Conservation (phyloP, 1,284 basidiomycete genomes). For the Melampsora larici-populina region DNA sequence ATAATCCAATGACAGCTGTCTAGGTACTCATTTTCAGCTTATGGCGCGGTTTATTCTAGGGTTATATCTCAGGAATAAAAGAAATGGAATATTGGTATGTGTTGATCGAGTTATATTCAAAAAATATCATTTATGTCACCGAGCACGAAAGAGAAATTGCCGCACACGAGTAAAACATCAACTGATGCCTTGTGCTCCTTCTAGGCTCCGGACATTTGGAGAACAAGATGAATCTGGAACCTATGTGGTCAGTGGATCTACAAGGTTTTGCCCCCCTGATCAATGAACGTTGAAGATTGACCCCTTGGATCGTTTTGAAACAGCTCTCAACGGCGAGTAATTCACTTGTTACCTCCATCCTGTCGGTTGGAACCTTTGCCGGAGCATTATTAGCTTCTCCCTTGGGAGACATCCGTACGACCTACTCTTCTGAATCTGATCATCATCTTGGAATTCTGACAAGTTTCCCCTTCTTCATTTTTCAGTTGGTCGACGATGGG, state of each 20-base stretch:
- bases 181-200: neutral
- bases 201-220: neutral
- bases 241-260: neutral
- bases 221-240: neutral
- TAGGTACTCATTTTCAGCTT: neutral
- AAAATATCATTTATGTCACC: neutral
- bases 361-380: neutral
- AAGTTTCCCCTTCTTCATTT: neutral
- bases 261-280: neutral
- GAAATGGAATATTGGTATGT: constrained; percentile 41
- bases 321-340: neutral
- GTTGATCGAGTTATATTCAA: neutral
- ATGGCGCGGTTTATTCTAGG: neutral
- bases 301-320: neutral
- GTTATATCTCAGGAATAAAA: constrained; percentile 42
- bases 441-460: neutral
- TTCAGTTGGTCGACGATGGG: neutral
- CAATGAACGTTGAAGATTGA: neutral
- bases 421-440: neutral
- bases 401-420: neutral
- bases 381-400: constrained; percentile 2
- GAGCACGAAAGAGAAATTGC: neutral
- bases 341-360: constrained; percentile 2
- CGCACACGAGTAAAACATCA: no score
- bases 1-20: no score